These are phyloP conservation scores for Macadamia integrifolia DNA, from an alignment of 164 flowering plant species.

Conservation along the genomic window DNA sequence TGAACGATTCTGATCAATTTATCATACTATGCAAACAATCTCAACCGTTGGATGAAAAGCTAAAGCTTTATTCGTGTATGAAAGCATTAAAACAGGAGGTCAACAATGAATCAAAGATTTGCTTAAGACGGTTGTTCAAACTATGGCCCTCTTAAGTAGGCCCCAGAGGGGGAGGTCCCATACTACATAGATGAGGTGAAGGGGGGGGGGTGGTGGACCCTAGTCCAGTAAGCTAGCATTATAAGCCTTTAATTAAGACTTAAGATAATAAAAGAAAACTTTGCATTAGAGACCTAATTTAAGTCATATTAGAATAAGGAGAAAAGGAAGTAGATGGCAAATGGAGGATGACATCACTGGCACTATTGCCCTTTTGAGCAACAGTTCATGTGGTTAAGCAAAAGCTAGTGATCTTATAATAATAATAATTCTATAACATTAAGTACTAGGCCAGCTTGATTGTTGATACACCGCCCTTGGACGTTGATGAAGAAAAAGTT, in stretches of 20 bases:
- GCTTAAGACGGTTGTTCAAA: background rate
- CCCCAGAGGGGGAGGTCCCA: background rate
- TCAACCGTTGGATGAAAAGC: background rate
- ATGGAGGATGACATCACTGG: background rate
- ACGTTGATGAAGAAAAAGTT: too few relatives aligned
- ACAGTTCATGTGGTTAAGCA: background rate
- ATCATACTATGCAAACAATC: too few relatives aligned
- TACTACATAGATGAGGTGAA: background rate
- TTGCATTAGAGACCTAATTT: too few relatives aligned
- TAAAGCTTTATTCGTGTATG: background rate
- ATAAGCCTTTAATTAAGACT: background rate
- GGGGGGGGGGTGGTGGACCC: background rate
- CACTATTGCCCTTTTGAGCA: background rate
- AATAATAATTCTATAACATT: too few relatives aligned
- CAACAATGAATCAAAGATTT: background rate
- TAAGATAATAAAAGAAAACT: too few relatives aligned
- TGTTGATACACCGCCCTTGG: background rate
- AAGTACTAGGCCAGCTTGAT: too few relatives aligned
- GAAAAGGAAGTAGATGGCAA: background rate
- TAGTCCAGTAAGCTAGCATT: background rate
- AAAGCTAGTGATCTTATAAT: too few relatives aligned
- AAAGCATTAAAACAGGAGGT: background rate
- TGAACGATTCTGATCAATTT: background rate
- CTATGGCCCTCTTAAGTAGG: background rate
- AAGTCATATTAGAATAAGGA: too few relatives aligned